These are phyloP conservation scores for Byssothecium circinans DNA, from an alignment of 2,329 filamentous ascomycete genomes.

Conservation along the genomic window DNA sequence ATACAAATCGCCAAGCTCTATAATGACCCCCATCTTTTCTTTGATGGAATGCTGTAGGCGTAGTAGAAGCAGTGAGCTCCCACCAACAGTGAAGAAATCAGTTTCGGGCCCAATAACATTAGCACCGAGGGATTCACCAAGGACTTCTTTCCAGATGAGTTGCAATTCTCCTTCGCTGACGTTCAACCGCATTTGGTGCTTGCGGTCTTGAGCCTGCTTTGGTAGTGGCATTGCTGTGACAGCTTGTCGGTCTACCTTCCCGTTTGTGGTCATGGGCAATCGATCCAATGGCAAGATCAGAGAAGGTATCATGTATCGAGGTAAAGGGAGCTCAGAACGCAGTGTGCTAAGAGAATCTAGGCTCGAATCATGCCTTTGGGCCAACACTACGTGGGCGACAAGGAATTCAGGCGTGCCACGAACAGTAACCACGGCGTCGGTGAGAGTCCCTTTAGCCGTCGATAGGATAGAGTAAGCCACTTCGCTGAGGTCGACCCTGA, in stretches of 20 bases:
- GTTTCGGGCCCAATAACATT: conserved; percentile 54
- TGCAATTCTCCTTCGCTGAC: background rate
- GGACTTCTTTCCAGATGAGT: background rate
- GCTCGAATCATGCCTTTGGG: background rate
- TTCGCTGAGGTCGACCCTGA: conserved; percentile 53
- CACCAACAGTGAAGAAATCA: conserved; percentile 63
- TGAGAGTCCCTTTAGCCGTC: conserved; percentile 14
- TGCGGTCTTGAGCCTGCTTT: no score
- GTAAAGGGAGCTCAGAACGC: conserved; percentile 14
- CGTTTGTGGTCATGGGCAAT: conserved; percentile 5
- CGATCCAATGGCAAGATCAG: conserved; percentile 5
- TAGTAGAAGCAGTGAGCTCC: conserved; percentile 50
- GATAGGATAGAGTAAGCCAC: conserved; percentile 41
- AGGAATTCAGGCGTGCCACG: conserved; percentile 23
- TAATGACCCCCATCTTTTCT: conserved; percentile 18
- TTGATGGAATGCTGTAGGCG: conserved; percentile 28
- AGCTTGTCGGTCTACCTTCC: conserved; percentile 3
- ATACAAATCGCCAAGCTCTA: conserved; percentile 1
- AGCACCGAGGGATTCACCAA: background rate
- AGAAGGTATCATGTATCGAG: conserved; percentile 42
- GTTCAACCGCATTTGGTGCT: background rate
- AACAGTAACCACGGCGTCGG: conserved; percentile 24
- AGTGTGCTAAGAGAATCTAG: background rate
- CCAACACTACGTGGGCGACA: conserved; percentile 35
- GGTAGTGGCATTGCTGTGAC: no score